Evolutionary conservation across 441 rosid species (phyloP).

Genomic region (Capsella rubella): DNA sequence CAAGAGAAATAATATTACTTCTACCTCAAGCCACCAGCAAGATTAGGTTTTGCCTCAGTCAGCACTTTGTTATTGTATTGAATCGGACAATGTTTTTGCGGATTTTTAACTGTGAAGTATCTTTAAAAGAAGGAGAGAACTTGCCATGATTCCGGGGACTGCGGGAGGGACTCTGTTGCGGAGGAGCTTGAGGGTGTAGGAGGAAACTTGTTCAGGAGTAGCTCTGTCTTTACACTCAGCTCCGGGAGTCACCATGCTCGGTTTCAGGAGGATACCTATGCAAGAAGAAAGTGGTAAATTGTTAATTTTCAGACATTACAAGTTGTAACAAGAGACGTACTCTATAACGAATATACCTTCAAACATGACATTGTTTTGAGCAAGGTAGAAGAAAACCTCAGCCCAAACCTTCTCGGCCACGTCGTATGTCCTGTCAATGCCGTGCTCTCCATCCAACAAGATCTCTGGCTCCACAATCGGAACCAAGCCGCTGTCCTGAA

Average conservation of each 20-base stretch:
- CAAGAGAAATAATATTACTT: constrained; percentile 24
- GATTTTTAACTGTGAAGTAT: neutral
- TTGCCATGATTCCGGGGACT: constrained; percentile 94
- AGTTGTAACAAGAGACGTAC: constrained; percentile 1
- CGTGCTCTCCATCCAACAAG: constrained; percentile 91
- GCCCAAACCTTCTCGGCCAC: constrained; percentile 96
- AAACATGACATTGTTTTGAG: constrained; percentile 88
- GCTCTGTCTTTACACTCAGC: constrained; percentile 89
- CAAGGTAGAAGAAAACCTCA: constrained; percentile 92
- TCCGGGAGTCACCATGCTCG: constrained; percentile 98
- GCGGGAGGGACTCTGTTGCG: constrained; percentile 80
- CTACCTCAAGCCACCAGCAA: constrained; percentile 9
- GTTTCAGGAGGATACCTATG: constrained; percentile 68
- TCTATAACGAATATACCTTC: constrained; percentile 54
- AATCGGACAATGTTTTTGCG: neutral
- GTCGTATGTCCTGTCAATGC: constrained; percentile 85
- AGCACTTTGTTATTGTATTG: neutral
- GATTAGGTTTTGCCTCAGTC: constrained; percentile 14
- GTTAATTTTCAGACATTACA: neutral
- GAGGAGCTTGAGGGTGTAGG: constrained; percentile 92
- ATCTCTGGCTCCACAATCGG: constrained; percentile 99
- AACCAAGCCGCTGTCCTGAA: constrained; percentile 89
- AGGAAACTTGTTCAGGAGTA: constrained; percentile 77
- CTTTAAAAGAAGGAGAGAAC: constrained; percentile 25
- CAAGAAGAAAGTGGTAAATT: neutral